Conservation (phyloP, 345 rosid genomes). For the Bruguiera sexangula region DNA sequence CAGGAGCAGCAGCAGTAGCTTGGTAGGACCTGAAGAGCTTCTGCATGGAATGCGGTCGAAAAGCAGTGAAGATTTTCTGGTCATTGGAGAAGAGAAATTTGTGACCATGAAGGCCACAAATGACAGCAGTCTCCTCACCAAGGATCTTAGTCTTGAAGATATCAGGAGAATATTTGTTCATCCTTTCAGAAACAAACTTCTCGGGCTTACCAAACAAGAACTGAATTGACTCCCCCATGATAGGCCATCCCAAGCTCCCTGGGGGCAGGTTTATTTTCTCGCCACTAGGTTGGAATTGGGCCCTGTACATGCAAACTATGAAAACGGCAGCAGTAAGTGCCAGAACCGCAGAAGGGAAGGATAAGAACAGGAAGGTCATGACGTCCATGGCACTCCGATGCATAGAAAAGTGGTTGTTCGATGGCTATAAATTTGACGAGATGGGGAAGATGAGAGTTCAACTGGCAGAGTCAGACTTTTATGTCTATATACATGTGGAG, state of each 20-base stretch:
- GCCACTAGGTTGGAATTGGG: not conserved
- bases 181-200: constrained; percentile 42
- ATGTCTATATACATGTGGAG: too few relatives aligned
- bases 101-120: constrained; percentile 57
- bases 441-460: too few relatives aligned
- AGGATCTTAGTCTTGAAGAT: constrained; percentile 56
- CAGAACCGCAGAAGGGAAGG: not conserved
- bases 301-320: not conserved
- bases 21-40: constrained; percentile 46
- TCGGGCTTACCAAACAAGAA: constrained; percentile 52
- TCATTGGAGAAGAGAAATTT: constrained; percentile 58
- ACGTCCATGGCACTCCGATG: constrained; percentile 14
- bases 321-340: not conserved
- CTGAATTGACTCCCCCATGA: constrained; percentile 43
- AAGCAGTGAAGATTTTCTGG: constrained; percentile 48
- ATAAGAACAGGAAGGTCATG: not conserved
- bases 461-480: too few relatives aligned
- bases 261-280: constrained; percentile 43
- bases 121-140: constrained; percentile 49
- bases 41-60: constrained; percentile 50
- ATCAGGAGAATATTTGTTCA: constrained; percentile 41
- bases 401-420: too few relatives aligned
- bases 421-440: too few relatives aligned
- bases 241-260: constrained; percentile 61
- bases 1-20: constrained; percentile 17